Evolutionary conservation across 2,329 filamentous ascomycete species (phyloP).

Genomic region (Xylaria sp.): DNA sequence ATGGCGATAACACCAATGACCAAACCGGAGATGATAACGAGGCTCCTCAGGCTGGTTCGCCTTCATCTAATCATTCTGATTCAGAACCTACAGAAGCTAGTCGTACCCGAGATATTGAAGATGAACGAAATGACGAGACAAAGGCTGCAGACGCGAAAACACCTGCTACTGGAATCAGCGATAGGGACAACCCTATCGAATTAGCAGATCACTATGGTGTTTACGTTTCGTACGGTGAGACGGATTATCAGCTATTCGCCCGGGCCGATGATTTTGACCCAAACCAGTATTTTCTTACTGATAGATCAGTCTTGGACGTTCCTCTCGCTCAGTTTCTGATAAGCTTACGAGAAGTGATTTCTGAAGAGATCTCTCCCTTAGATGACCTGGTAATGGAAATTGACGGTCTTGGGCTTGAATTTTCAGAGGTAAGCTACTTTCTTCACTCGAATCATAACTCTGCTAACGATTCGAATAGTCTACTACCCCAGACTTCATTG

Average conservation of each 20-base stretch:
- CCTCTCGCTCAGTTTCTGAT: slow-evolving; percentile 46
- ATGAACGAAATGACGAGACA: not conserved
- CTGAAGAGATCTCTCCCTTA: slow-evolving; percentile 50
- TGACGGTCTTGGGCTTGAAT: slow-evolving; percentile 50
- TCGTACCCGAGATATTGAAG: slow-evolving; percentile 2
- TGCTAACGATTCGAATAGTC: slow-evolving; percentile 46
- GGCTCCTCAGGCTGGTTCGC: slow-evolving; percentile 23
- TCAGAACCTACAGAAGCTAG: slow-evolving; percentile 21
- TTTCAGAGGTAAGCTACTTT: slow-evolving; percentile 48
- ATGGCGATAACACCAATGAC: slow-evolving; percentile 41
- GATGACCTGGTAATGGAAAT: slow-evolving; percentile 51
- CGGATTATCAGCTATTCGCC: slow-evolving; percentile 50
- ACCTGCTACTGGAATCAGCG: slow-evolving; percentile 3
- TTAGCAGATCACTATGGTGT: slow-evolving; percentile 46
- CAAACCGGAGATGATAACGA: slow-evolving; percentile 31
- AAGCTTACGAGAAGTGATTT: slow-evolving; percentile 48
- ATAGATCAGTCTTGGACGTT: slow-evolving; percentile 45
- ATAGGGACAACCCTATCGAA: slow-evolving; percentile 39
- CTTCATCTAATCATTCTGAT: slow-evolving; percentile 13
- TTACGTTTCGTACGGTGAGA: slow-evolving; percentile 48
- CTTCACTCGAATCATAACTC: not conserved
- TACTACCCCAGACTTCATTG: slow-evolving; percentile 46
- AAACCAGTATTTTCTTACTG: slow-evolving; percentile 50
- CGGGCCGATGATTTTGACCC: slow-evolving; percentile 50
- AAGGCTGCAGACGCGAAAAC: slow-evolving; percentile 1